A percentile compares a stretch with the other conserved stretches of the same genome.
phyloP scores from a whole-genome alignment of 164 flowering plant genomes.

The Vitis amurensis region DNA sequence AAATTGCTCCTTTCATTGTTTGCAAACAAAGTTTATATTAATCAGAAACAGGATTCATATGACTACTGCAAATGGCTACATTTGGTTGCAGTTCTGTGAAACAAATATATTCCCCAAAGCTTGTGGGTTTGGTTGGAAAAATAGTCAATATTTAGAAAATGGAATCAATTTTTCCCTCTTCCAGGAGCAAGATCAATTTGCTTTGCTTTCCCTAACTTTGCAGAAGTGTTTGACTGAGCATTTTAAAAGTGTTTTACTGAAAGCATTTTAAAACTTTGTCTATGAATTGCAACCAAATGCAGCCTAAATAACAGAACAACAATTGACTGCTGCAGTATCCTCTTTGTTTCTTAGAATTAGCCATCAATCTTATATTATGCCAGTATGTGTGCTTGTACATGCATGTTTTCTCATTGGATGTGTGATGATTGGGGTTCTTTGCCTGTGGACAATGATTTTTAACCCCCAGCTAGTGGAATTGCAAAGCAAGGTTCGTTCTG shows the following conservation, averaged over 20 bases:
- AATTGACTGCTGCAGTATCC: background rate
- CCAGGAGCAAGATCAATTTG: background rate
- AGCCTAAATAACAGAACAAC: background rate
- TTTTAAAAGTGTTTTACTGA: too few species aligned
- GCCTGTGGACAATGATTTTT: constrained; percentile 34
- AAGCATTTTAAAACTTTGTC: background rate
- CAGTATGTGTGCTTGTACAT: background rate
- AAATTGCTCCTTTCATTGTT: background rate
- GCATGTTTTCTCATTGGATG: constrained; percentile 1
- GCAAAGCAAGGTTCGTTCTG: constrained; percentile 82
- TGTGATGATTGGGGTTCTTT: constrained; percentile 32
- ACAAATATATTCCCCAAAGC: background rate
- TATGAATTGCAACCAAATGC: background rate
- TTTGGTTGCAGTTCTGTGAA: background rate
- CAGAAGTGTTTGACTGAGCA: background rate
- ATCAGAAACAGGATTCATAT: background rate
- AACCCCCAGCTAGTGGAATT: constrained; percentile 74
- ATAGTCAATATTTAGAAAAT: background rate
- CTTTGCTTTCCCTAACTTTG: background rate
- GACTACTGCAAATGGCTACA: background rate
- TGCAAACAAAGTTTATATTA: background rate
- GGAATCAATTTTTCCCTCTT: background rate
- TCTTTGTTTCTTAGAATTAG: background rate
- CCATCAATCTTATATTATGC: background rate
- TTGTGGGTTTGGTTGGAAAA: background rate